Evolutionary conservation across 331 rosid species (phyloP), one percentile per base, ranked within the genome.

Genomic region (Prunus yedoensis): DNA sequence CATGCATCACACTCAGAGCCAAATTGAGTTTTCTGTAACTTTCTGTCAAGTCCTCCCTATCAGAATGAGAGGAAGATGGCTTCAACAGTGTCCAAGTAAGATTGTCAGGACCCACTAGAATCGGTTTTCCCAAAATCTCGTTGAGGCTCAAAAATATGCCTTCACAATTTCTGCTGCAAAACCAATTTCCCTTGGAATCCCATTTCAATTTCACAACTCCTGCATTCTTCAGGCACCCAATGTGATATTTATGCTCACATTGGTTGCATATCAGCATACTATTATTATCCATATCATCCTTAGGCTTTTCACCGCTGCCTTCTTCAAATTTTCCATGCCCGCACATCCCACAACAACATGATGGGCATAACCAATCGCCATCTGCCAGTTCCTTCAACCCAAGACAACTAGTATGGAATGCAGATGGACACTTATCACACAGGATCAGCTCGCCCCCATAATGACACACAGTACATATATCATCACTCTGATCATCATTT

Each of bases 281-380:
- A n/a, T n/a, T 23, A 23, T 58, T 35, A 41, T 52, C 72, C 52
- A 3, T 45, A 43, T 62, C 57, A n/a, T 58, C 20, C 58, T 54
- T 15, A 1, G 54, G 47, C 17, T 30, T 30, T 16, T 18, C 20
- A 53, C 59, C 58, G 62, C 16, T 35, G 15, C 78, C 74, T 45
- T 81, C 71, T 20, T 65, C 47, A 21, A 20, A 70, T 20, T 57
- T 70, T 4, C 75, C 80, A 15, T 10, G 62, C 17, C 78, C 66
- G 70, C 98, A 93, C 16, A 77, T 71, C 41, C 58, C 86, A 70
- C 98, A 93, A 54, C 82, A 64, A 57, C 98, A 93, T 0, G 87
- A 68, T 1, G 93, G 91, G 77, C 95, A 89, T 54, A 83, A 86
- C 96, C 98, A 91, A 70, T 89, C 87, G 10, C 90, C 98, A 13